Evolutionary conservation across 2,329 filamentous ascomycete genomes (phyloP).

Genomic region (Helotiales sp.): DNA sequence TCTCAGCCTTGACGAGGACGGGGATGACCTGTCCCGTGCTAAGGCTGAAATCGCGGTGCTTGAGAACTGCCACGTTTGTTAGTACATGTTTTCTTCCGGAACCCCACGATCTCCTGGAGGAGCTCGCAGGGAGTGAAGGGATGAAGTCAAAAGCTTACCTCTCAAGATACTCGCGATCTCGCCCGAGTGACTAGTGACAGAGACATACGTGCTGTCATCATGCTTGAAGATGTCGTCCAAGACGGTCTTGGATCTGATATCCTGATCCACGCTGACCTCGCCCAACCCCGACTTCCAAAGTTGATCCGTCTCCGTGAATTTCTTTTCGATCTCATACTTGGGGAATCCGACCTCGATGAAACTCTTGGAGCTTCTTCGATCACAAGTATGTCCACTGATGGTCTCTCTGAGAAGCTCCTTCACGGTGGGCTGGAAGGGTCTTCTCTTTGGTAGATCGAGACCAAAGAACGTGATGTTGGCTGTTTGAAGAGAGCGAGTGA

Average conservation of each 20-base stretch:
- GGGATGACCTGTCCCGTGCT: slow-evolving; percentile 68
- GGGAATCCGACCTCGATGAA: slow-evolving; percentile 55
- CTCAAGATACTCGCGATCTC: slow-evolving; percentile 52
- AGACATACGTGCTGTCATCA: slow-evolving; percentile 56
- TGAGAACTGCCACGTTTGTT: slow-evolving; percentile 42
- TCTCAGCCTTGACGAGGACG: slow-evolving; percentile 62
- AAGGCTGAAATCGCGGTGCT: slow-evolving; percentile 59
- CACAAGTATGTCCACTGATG: slow-evolving; percentile 68
- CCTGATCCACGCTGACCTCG: slow-evolving; percentile 48
- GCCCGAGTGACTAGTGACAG: slow-evolving; percentile 60
- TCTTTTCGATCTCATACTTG: slow-evolving; percentile 55
- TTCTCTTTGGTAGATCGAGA: slow-evolving; percentile 50
- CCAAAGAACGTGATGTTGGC: slow-evolving; percentile 59
- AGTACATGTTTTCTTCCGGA: background rate
- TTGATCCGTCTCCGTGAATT: slow-evolving; percentile 58
- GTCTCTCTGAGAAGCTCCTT: slow-evolving; percentile 68
- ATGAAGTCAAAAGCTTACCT: slow-evolving; percentile 20
- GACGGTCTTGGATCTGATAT: slow-evolving; percentile 47
- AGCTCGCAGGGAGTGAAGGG: no score
- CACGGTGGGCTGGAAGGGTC: slow-evolving; percentile 56
- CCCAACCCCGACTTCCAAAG: slow-evolving; percentile 45
- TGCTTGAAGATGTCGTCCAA: slow-evolving; percentile 57
- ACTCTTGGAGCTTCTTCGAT: slow-evolving; percentile 56
- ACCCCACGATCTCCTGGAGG: background rate
- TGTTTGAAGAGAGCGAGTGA: slow-evolving; percentile 63